These are phyloP conservation scores for Aureobasidium zeae DNA, from an alignment of 2,329 filamentous ascomycete species.

Conservation along the genomic window DNA sequence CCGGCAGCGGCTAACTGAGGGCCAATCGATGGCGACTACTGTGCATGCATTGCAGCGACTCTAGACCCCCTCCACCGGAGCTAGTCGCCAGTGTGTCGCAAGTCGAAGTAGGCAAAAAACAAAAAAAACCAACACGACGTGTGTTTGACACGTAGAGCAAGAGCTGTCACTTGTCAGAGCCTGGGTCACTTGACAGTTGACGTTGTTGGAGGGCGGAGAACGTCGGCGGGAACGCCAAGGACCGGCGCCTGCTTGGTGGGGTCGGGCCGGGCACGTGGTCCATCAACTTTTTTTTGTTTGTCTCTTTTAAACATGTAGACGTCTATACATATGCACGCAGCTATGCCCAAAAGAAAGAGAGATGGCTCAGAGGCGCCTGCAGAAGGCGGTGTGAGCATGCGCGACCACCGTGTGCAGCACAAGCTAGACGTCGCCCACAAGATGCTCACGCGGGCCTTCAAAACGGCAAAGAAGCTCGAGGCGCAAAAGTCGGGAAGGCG, in stretches of 20 bases:
- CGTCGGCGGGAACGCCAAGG: background rate
- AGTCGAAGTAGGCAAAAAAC: conserved; percentile 4
- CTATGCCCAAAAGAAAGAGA: conserved; percentile 28
- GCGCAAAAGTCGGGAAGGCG: conserved; percentile 62
- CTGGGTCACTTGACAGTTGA: conserved; percentile 12
- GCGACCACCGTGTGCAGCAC: conserved; percentile 41
- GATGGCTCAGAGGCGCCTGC: conserved; percentile 18
- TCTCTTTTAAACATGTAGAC: background rate
- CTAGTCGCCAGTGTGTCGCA: background rate
- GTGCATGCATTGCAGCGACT: conserved; percentile 4
- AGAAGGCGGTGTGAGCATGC: conserved; percentile 18
- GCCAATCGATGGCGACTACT: conserved; percentile 6
- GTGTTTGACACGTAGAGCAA: too few species aligned
- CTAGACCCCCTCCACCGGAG: conserved; percentile 1
- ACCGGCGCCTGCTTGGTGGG: background rate
- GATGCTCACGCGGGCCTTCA: conserved; percentile 57
- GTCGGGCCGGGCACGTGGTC: conserved; percentile 4
- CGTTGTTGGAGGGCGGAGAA: background rate
- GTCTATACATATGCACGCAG: conserved; percentile 9
- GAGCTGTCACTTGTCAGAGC: background rate
- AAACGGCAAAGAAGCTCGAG: conserved; percentile 66
- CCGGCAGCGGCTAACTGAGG: background rate
- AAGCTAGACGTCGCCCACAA: conserved; percentile 47
- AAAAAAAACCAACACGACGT: too few species aligned
- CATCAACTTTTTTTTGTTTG: conserved; percentile 8